These are phyloP conservation scores for Eimeria praecox DNA, from an alignment of 169 alveolate genomes.

Conservation along the genomic window DNA sequence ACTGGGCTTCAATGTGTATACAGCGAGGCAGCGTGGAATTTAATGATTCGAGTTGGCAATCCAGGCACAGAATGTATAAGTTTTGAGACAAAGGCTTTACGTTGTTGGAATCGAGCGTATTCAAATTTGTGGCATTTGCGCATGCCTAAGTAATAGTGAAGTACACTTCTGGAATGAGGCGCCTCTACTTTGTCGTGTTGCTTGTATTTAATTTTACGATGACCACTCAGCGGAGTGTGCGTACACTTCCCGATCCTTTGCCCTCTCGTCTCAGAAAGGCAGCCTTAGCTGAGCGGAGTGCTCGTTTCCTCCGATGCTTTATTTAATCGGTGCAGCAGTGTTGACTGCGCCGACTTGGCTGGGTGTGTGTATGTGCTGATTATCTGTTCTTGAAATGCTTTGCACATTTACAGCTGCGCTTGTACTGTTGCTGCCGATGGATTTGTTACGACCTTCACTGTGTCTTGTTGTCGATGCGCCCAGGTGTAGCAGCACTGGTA, in stretches of 20 bases:
- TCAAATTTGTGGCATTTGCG: background rate
- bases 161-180: background rate
- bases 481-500: constrained; percentile 68
- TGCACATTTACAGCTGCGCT: background rate
- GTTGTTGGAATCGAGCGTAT: no score
- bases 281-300: background rate
- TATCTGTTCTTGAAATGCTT: background rate
- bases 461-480: no score
- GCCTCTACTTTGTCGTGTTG: background rate
- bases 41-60: background rate
- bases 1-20: background rate
- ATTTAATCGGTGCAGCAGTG: background rate
- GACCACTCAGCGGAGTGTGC: background rate
- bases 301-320: background rate
- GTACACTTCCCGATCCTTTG: background rate
- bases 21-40: background rate
- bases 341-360: background rate
- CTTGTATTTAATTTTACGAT: background rate
- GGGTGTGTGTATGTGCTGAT: background rate
- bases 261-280: background rate
- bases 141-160: background rate
- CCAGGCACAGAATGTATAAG: background rate
- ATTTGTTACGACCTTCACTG: background rate
- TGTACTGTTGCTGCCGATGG: background rate
- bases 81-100: background rate